Evolutionary conservation across 2,329 filamentous ascomycete genomes (phyloP), one percentile per base, ranked within the genome.

Genomic region (Penicillium vulpinum): DNA sequence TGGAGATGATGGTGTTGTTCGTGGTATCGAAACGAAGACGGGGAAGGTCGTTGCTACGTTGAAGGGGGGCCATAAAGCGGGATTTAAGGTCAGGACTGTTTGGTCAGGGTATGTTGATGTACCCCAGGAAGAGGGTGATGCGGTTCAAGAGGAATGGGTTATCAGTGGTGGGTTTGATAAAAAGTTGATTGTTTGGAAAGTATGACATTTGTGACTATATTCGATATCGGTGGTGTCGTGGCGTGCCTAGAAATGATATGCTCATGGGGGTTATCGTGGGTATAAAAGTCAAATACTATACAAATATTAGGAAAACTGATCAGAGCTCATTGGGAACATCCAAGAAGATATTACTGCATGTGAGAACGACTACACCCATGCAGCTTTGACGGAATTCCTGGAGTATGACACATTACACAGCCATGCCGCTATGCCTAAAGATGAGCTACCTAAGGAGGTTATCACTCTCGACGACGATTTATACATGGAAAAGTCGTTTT

Each of bases 81-180:
- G 83, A 11, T 82, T 75, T 51, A 87, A 87, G 66, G 78, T 87
- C 24, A 71, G 85, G 29, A 84, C 82, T 66, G 73, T 86, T 24
- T 85, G 82, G 78, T 79, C 82, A 3, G 84, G 83, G 0, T 70
- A 65, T 53, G 72, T 84, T 16, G 49, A 58, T 58, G 61, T 65
- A 7, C 36, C 39, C 10, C 58, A 67, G 22, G 56, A 66, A 51
- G 62, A 61, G 11, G 62, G 65, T 21, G 61, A 62, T 51, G 59
- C 68, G 29, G 60, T 60, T 35, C 63, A 62, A 63, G 76, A 78
- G 57, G 85, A 87, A 69, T 78, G 81, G 70, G 65, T 88, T 52
- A 76, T 88, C 29, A 86, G 83, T 71, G 85, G 85, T 24, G 86
- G 85, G 1, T 88, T 88, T 70, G 85, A 88, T 72, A 84, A 84